Evolutionary conservation across 2,329 filamentous ascomycete genomes (phyloP), one percentile per base, ranked within the genome.

Genomic region (Aspergillus hortae): DNA sequence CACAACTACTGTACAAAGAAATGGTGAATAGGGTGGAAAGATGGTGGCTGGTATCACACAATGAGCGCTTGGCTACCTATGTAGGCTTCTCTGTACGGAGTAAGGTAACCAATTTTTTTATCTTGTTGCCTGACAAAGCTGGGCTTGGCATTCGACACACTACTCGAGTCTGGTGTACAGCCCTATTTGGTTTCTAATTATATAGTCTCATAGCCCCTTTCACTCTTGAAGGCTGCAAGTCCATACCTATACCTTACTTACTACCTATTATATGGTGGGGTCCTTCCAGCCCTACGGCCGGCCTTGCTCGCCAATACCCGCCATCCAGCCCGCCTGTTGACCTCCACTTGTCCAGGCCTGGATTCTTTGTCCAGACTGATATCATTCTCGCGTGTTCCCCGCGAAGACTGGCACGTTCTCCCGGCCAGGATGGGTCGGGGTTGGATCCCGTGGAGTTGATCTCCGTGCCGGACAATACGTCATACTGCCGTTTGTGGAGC

Each of bases 91-190:
- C 35, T 19, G 19, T 19, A 19, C 19, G 3, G 19, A 10, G 35
- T 17, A 38, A 38, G 35, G 35, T 38, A 14, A 15, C 14, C 35
- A 38, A 38, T n/a, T 43, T 41, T 43, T 41, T 42, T 38, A 52
- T 53, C 41, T 32, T 43, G 40, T 44, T 53, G 47, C 51, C 51
- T 56, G 41, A 43, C 35, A 51, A 46, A 45, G 46, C 51, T 53
- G 49, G 51, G 51, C 51, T 53, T 53, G 51, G 51, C 51, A 40
- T 7, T 42, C 35, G 6, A 38, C 15, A 38, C 35, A 38, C 35
- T 6, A 35, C 33, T n/a, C 33, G n/a, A n/a, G 33, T 12, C n/a
- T 17, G 4, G n/a, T n/a, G 35, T 38, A 38, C 35, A n/a, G 15
- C 14, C 35, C 14, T 38, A 17, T 17, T 6, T 11, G 14, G 15